phyloP scores from a whole-genome alignment of 1,139 yeast genomes.

The Pichia sp. region DNA sequence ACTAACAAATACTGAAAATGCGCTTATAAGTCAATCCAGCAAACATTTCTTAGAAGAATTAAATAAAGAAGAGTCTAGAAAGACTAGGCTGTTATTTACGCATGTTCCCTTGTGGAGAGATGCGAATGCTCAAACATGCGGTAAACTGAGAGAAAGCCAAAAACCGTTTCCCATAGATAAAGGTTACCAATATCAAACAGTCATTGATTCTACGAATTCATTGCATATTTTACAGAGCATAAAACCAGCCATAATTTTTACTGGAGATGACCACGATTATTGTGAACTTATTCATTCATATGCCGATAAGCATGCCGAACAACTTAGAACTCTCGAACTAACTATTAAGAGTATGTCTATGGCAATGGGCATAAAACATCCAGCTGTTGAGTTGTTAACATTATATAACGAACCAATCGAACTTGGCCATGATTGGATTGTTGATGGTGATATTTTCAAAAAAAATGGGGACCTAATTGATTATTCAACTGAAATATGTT shows the following conservation, averaged over 20 bases:
- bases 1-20: constrained; percentile 31
- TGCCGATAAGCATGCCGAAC: constrained; percentile 13
- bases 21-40: constrained; percentile 11
- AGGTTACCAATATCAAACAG: constrained; percentile 53
- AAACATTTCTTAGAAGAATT: constrained; percentile 31
- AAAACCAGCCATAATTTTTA: constrained; percentile 39
- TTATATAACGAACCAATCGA: constrained; percentile 24
- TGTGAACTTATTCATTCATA: constrained; percentile 41
- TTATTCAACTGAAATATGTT: constrained; percentile 40
- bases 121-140: constrained; percentile 35
- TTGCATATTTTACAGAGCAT: constrained; percentile 31
- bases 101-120: constrained; percentile 47
- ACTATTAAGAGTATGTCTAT: constrained; percentile 52
- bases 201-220: constrained; percentile 32
- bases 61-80: constrained; percentile 11
- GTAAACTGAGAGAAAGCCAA: constrained; percentile 38
- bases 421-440: constrained; percentile 7
- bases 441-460: constrained; percentile 13
- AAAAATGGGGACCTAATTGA: constrained; percentile 12
- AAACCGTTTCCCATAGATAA: constrained; percentile 24
- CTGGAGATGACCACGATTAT: constrained; percentile 54
- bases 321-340: constrained; percentile 31
- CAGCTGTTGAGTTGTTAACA: constrained; percentile 48
- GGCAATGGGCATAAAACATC: constrained; percentile 54
- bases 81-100: constrained; percentile 34